These are phyloP conservation scores for Schoenoplectus tabernaemontani DNA, from an alignment of 202 grass and related monocot species.

Conservation along the genomic window DNA sequence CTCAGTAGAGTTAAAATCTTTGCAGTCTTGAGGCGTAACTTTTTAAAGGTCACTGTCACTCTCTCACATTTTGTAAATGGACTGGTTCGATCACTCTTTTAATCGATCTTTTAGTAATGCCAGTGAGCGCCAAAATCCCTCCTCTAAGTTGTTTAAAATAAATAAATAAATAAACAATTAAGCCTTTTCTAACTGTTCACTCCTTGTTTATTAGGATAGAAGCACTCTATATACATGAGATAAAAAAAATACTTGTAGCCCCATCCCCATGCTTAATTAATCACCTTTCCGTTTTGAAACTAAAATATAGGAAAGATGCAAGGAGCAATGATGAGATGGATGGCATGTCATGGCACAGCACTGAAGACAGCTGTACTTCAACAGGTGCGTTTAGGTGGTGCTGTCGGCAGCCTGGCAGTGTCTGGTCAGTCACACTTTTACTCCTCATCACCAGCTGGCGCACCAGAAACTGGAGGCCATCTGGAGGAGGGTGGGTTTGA, in stretches of 20 bases:
- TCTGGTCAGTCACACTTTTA: slow-evolving; percentile 41
- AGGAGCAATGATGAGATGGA: slow-evolving; percentile 49
- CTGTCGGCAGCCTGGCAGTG: slow-evolving; percentile 31
- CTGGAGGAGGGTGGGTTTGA: slow-evolving; percentile 87
- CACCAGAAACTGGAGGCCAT: not conserved
- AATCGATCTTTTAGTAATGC: not conserved
- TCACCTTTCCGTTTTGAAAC: not conserved
- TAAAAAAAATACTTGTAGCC: too few species aligned
- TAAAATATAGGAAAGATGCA: slow-evolving; percentile 75
- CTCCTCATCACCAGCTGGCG: slow-evolving; percentile 47
- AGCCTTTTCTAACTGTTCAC: not conserved
- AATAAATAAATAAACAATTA: too few species aligned
- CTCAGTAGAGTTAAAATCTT: too few species aligned
- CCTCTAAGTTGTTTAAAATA: not conserved
- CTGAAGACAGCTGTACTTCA: slow-evolving; percentile 56
- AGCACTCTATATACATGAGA: too few species aligned
- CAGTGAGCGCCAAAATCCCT: not conserved
- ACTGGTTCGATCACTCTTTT: not conserved
- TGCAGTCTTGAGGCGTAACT: not conserved
- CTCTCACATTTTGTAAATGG: not conserved
- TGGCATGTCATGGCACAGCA: slow-evolving; percentile 52
- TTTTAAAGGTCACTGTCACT: not conserved
- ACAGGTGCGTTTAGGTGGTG: slow-evolving; percentile 43
- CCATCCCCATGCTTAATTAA: too few species aligned
- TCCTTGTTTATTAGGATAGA: too few species aligned